Evolutionary conservation across 2,329 filamentous ascomycete species (phyloP), one percentile per base, ranked within the genome.

Genomic region (Coleophoma eucalyptorum): DNA sequence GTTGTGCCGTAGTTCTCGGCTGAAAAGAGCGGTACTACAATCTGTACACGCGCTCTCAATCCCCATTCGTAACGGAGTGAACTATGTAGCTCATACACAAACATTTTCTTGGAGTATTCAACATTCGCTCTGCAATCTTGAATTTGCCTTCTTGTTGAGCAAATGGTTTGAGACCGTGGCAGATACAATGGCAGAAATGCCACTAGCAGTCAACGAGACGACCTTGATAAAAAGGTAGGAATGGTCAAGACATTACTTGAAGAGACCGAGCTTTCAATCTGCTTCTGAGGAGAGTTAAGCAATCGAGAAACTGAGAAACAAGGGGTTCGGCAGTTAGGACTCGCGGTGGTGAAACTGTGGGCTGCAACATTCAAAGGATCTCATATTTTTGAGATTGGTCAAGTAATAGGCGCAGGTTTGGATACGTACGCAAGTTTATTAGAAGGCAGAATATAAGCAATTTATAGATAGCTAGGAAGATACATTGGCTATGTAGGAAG

Each of bases 41-140:
- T 81, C 83, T 1, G 80, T 85, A 33, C 84, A 87, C 61, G 83
- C 84, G 0, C 69, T 89, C 26, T 84, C 83, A 2, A 82, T 86
- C 71, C 70, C 85, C 21, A 80, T 86, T 53, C 85, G 84, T 62
- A 72, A 75, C 15, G 80, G 80, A 0, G 79, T 84, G 18, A 81
- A 81, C 58, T 84, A 83, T 55, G 78, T 83, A 41, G 80, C 80
- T 40, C 74, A 78, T 54, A 79, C 79, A 7, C 83, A 83, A 65
- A 80, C 78, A 2, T 46, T 46, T 15, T 38, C 18, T 44, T 79
- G 81, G 19, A 81, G 82, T 1, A 70, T 83, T 59, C 79, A 83
- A 54, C 77, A 83, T 63, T 81, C 79, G 34, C 59, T 84, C 34
- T 83, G 79, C 59, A 83, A 83, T 58, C 76, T 83, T 44, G 80